phyloP scores from a whole-genome alignment of 805 yeast genomes.

The Saccharomycopsis sp. region DNA sequence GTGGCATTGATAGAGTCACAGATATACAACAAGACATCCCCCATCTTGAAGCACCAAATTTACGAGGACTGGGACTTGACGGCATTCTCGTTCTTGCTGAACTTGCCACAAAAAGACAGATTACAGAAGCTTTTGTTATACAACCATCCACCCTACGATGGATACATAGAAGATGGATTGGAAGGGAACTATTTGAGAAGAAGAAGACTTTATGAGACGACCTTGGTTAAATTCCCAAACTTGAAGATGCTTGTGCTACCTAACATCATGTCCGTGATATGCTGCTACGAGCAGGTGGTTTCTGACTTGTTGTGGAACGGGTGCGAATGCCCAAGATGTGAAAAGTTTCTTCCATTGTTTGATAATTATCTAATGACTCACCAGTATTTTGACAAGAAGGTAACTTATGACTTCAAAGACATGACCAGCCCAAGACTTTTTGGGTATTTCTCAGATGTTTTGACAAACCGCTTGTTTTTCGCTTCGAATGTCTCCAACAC shows the following conservation, averaged over 20 bases:
- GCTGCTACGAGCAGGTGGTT: conserved; percentile 63
- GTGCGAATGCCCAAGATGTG: conserved; percentile 54
- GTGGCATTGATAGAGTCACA: conserved; percentile 28
- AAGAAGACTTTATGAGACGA: conserved; percentile 38
- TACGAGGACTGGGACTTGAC: conserved; percentile 48
- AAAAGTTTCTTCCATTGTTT: conserved; percentile 36
- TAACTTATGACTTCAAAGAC: conserved; percentile 44
- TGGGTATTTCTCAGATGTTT: conserved; percentile 39
- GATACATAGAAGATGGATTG: conserved; percentile 51
- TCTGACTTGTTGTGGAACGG: conserved; percentile 75
- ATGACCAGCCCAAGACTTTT: conserved; percentile 50
- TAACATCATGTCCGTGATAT: conserved; percentile 46
- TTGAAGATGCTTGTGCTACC: conserved; percentile 46
- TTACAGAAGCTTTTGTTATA: conserved; percentile 40
- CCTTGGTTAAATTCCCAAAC: conserved; percentile 37
- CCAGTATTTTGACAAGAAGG: conserved; percentile 40
- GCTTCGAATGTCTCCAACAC: not conserved
- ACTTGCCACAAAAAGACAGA: conserved; percentile 28
- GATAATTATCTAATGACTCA: conserved; percentile 60
- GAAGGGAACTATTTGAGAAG: conserved; percentile 68
- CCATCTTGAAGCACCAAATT: conserved; percentile 33
- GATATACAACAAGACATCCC: conserved; percentile 20
- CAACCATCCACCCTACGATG: conserved; percentile 52
- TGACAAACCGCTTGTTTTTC: conserved; percentile 24
- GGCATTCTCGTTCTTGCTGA: conserved; percentile 34